These are phyloP conservation scores for Ceratopteris richardii DNA, from an alignment of 75 land plant genomes.

Conservation along the genomic window DNA sequence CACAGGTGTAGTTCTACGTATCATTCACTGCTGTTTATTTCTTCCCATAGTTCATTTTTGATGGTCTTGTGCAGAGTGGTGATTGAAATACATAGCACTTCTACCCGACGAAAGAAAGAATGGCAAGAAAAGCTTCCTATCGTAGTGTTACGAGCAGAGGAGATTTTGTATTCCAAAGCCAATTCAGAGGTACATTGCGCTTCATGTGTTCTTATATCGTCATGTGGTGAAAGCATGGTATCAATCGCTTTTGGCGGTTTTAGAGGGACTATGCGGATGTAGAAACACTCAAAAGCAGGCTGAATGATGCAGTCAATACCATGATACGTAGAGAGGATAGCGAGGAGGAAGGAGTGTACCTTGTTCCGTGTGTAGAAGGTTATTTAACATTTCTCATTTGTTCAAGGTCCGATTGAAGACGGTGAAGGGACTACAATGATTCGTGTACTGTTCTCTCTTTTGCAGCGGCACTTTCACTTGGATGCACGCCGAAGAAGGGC, in stretches of 20 bases:
- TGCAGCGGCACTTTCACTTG: constrained; percentile 45
- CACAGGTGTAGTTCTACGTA: too few relatives aligned
- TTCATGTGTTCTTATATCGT: neutral
- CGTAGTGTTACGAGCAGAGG: constrained; percentile 79
- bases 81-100: constrained; percentile 47
- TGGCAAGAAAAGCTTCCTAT: constrained; percentile 89
- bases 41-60: too few relatives aligned
- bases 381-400: neutral
- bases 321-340: constrained; percentile 71
- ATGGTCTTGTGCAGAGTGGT: constrained; percentile 43
- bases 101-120: constrained; percentile 65
- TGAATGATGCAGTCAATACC: constrained; percentile 68
- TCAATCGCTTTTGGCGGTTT: neutral
- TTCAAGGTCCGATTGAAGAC: neutral
- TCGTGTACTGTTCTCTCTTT: constrained; percentile 15
- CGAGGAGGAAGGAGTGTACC: constrained; percentile 34
- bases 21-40: too few relatives aligned
- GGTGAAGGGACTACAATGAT: neutral
- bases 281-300: constrained; percentile 46
- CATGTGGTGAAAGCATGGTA: too few relatives aligned
- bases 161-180: constrained; percentile 91
- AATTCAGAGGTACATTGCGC: constrained; percentile 78
- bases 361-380: constrained; percentile 94
- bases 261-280: constrained; percentile 75
- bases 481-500: constrained; percentile 42